Base-by-base conservation (phyloP, 129 eudicot genomes). In the Chrysanthemum seticuspe region DNA sequence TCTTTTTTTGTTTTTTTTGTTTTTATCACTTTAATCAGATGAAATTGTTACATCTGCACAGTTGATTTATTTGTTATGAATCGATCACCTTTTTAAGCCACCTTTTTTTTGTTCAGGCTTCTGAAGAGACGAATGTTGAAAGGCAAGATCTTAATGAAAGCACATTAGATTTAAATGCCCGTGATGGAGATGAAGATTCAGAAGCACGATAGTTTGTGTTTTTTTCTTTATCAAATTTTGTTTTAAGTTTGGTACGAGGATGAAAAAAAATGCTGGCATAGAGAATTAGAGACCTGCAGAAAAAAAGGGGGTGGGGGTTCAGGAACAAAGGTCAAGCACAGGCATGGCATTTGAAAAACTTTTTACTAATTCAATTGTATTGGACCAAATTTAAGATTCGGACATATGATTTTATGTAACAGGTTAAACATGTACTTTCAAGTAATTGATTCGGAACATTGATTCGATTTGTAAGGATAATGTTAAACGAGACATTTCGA, bases 91-190 rank as follows among this genome's bases (percentile, higher is more conserved):
- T 58, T 8, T 0, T 27, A 50, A 74, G 47, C n/a, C 8, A 68
- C 7, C 6, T 31, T 5, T 62, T 55, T 14, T 15, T 62, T 15
- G 75, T 59, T 62, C 82, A 92, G 98, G 85, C 44, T 64, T 36
- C 74, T 11, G 87, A 84, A 45, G 83, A 73, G 13, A 76, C 66
- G 53, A 86, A 83, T 56, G 78, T 72, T 5, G 89, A 71, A 69
- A 84, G 97, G 60, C 99, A 90, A 51, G 97, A 88, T 83, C 86
- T 94, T 29, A 90, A 94, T 19, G 89, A 82, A 62, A 87, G 89
- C 83, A 83, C 92, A 14, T 79, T 94, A 83, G 96, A 89, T 34
- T 69, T 85, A 81, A 89, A 91, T 60, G 84, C 96, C 16, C 83
- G 75, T 52, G 95, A 87, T 63, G 96, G 81, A 14, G 87, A 85